Conservation (phyloP, 2,329 filamentous ascomycete species). For the Diaporthe batatas region DNA sequence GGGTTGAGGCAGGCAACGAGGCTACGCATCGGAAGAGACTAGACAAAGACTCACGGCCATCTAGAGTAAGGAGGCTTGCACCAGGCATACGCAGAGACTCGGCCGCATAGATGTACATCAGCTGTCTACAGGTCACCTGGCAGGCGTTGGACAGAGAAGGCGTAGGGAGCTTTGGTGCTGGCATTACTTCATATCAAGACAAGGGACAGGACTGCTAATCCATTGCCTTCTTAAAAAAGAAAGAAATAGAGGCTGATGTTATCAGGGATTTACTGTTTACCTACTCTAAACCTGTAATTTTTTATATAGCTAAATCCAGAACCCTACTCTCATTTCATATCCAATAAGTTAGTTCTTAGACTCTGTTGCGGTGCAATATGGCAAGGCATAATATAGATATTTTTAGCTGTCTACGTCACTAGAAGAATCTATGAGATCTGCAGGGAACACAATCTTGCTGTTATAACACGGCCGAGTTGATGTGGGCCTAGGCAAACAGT, state of each 20-base stretch:
- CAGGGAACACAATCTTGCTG: neutral
- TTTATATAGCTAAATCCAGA: neutral
- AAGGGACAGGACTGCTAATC: neutral
- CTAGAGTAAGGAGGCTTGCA: neutral
- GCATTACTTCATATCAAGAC: neutral
- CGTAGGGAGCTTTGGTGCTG: constrained; percentile 14
- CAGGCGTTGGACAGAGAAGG: constrained; percentile 17
- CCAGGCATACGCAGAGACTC: neutral
- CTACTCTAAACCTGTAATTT: neutral
- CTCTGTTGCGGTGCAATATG: no score
- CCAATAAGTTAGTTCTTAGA: no score
- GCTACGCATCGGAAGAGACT: neutral
- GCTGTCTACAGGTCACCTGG: constrained; percentile 1
- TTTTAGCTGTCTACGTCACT: neutral
- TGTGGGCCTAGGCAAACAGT: neutral
- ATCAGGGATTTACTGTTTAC: neutral
- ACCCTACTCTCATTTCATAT: neutral
- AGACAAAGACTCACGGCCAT: constrained; percentile 13
- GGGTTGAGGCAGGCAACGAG: constrained; percentile 64
- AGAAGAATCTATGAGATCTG: neutral
- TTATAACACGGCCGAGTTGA: neutral
- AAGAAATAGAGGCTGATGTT: neutral
- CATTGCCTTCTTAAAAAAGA: neutral
- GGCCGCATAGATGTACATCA: neutral
- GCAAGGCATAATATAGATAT: no score